Evolutionary conservation across 768 basidiomycete species (phyloP).

Genomic region (Chalciporus chontae): DNA sequence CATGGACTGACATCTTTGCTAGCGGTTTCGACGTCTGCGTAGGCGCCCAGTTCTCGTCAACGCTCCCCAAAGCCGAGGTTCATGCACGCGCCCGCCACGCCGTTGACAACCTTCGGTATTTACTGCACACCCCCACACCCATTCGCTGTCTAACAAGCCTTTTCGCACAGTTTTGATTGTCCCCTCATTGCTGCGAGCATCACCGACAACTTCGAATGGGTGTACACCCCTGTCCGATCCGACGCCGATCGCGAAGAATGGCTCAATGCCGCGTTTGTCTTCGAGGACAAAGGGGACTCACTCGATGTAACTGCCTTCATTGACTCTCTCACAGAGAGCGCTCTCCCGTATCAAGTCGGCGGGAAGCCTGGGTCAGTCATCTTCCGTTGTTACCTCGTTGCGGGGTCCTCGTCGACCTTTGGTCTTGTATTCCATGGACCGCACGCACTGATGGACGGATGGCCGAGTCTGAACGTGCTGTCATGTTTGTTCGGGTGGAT

Average conservation of each 20-base stretch:
- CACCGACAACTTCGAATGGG: slow-evolving; percentile 6
- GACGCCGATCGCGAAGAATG: not conserved
- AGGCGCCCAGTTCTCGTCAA: slow-evolving; percentile 9
- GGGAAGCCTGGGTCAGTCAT: not conserved
- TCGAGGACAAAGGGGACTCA: not conserved
- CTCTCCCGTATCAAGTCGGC: not conserved
- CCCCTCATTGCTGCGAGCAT: slow-evolving; percentile 13
- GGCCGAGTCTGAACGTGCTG: slow-evolving; percentile 13
- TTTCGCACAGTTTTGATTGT: slow-evolving; percentile 2
- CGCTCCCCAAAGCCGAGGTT: slow-evolving; percentile 1
- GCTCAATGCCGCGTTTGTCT: slow-evolving; percentile 3
- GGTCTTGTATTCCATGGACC: slow-evolving; percentile 14
- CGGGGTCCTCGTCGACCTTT: not conserved
- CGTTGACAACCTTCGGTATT: slow-evolving; percentile 11
- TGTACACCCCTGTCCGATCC: slow-evolving; percentile 2
- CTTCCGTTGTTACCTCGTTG: slow-evolving; percentile 14
- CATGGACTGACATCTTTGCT: no score
- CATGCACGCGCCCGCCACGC: slow-evolving; percentile 4
- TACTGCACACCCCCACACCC: no score
- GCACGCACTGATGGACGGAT: slow-evolving; percentile 13
- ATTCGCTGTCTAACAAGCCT: no score
- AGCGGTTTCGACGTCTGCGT: slow-evolving; percentile 9
- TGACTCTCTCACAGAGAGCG: not conserved
- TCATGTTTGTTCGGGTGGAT: slow-evolving; percentile 14
- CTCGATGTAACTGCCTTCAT: not conserved